Conservation (phyloP, 148 eudicot species). For the Nepenthes mirabilis region DNA sequence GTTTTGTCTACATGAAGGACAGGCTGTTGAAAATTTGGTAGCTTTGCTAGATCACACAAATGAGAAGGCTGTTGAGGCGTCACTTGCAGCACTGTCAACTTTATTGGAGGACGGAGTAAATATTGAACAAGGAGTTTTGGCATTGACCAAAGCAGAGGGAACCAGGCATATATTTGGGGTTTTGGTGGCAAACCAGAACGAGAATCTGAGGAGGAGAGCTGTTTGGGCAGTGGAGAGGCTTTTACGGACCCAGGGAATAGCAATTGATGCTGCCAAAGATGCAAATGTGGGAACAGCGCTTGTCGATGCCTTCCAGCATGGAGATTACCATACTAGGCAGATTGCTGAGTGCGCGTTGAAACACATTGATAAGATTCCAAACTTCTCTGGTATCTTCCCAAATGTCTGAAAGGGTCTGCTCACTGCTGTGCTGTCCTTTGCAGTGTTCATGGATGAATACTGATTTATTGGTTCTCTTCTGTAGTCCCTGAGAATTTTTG, state of each 20-base stretch:
- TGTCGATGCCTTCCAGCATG: constrained; percentile 83
- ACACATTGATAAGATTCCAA: constrained; percentile 81
- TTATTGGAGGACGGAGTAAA: constrained; percentile 67
- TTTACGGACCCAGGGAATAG: constrained; percentile 55
- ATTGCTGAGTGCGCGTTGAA: constrained; percentile 80
- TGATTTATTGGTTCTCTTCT: no score
- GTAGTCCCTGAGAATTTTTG: no score
- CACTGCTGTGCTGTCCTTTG: no score
- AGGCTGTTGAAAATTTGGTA: constrained; percentile 63
- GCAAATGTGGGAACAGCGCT: constrained; percentile 69
- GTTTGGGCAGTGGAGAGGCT: constrained; percentile 90
- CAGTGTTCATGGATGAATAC: no score
- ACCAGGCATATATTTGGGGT: constrained; percentile 57
- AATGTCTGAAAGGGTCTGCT: constrained; percentile 4
- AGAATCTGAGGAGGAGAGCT: constrained; percentile 48
- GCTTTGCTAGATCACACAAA: constrained; percentile 71
- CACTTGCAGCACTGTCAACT: constrained; percentile 73
- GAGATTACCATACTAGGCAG: constrained; percentile 73
- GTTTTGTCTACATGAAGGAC: constrained; percentile 68
- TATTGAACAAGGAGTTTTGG: constrained; percentile 51
- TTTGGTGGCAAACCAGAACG: constrained; percentile 71
- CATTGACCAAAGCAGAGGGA: constrained; percentile 44
- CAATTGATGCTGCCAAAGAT: constrained; percentile 43
- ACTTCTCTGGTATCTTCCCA: constrained; percentile 82
- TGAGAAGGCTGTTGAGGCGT: constrained; percentile 72